Evolutionary conservation across 345 rosid genomes (phyloP).

Genomic region (Eutrema yunnanense): DNA sequence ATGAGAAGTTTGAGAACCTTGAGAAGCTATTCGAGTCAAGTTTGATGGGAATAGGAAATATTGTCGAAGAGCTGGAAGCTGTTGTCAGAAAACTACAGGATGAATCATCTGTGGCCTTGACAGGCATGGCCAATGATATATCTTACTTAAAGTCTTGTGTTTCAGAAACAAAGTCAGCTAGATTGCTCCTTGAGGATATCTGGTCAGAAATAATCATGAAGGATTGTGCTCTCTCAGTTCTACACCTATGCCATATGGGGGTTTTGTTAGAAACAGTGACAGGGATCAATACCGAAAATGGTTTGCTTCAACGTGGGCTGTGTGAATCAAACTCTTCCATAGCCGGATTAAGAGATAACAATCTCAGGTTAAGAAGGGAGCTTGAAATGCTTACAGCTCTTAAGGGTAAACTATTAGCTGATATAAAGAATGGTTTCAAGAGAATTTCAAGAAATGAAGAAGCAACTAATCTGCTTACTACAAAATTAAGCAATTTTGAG

Average conservation of each 20-base stretch:
- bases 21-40: constrained; percentile 52
- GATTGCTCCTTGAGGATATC: constrained; percentile 75
- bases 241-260: constrained; percentile 92
- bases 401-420: constrained; percentile 74
- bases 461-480: constrained; percentile 53
- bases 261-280: constrained; percentile 74
- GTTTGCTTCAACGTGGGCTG: constrained; percentile 79
- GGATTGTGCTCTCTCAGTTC: constrained; percentile 85
- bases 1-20: constrained; percentile 47
- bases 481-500: constrained; percentile 61
- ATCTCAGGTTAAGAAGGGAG: constrained; percentile 64
- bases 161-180: constrained; percentile 52
- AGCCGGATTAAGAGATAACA: constrained; percentile 67
- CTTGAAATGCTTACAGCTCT: constrained; percentile 67
- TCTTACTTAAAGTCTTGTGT: constrained; percentile 41
- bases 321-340: constrained; percentile 60
- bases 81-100: constrained; percentile 41
- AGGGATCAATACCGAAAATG: constrained; percentile 77
- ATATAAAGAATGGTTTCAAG: constrained; percentile 75
- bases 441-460: constrained; percentile 76
- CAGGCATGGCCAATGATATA: constrained; percentile 41
- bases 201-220: constrained; percentile 88
- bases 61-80: constrained; percentile 56
- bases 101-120: constrained; percentile 39
- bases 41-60: constrained; percentile 48